Base-by-base conservation (phyloP, 2,329 filamentous ascomycete genomes). In the Pseudogymnoascus sp. region DNA sequence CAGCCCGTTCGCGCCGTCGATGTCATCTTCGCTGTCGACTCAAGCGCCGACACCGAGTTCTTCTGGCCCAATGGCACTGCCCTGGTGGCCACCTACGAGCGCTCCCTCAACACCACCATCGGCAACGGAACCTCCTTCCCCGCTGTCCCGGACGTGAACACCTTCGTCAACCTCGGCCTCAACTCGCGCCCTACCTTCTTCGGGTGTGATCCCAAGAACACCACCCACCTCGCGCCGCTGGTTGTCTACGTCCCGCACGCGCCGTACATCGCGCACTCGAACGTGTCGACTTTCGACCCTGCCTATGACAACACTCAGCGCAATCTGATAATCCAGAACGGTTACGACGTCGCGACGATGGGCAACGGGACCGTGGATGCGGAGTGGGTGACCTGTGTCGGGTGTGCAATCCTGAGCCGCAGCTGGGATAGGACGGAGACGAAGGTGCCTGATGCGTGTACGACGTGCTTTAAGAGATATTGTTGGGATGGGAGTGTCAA, bases 241-340 rank as follows among this genome's bases (percentile, higher is more conserved):
- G 78, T 96, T 65, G 90, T 96, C 66, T 99, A 99, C 77, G 74
- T 97, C 51, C 91, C 94, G 63, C 95, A 94, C 72, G 81, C 87
- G 21, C 92, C 92, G 1, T 96, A 95, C 76, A 82, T 87, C 55
- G 84, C 83, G 71, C 76, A 81, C 66, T 89, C 87, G 74, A 97
- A 97, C 78, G 81, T 88, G 5, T 89, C 88, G 2, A 97, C 93
- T 58, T 93, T 89, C 73, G 80, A 85, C 64, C 78, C 85, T 38
- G 74, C 75, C 41, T 91, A 92, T 80, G 79, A 82, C 36, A 75
- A 84, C 68, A 74, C 72, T 0, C 75, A 91, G 76, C 89, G 93
- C 65, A 84, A 96, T 72, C 81, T 82, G 65, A 90, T 96, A 71
- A 91, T 99, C 70, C 74, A 84, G 67, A 97, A 99, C 76, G 93